Conservation (phyloP, 257 asterid species). For the Scutellaria galericulata region DNA sequence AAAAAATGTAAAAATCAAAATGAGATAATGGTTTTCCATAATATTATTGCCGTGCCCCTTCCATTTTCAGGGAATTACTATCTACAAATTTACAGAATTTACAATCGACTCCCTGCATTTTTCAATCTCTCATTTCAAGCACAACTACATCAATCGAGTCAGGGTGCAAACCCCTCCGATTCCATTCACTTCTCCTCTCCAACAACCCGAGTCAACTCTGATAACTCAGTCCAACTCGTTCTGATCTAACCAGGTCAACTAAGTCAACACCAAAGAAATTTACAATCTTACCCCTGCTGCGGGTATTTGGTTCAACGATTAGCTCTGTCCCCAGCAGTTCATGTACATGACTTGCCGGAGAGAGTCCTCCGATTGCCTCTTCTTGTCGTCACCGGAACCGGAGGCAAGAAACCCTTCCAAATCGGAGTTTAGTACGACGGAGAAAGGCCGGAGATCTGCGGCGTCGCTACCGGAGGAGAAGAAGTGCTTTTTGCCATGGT, state of each 20-base stretch:
- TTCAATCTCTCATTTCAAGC: constrained; percentile 26
- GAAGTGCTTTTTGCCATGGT: constrained; percentile 54
- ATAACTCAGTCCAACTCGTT: constrained; percentile 13
- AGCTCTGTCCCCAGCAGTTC: constrained; percentile 63
- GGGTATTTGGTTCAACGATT: constrained; percentile 10
- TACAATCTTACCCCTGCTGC: constrained; percentile 24
- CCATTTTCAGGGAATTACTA: constrained; percentile 18
- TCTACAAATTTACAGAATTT: constrained; percentile 36
- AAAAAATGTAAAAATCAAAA: neutral
- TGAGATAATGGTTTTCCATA: neutral
- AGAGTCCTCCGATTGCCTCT: constrained; percentile 66
- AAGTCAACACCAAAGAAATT: constrained; percentile 6
- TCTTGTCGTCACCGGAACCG: constrained; percentile 41
- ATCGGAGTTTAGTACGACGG: constrained; percentile 52
- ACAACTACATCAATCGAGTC: neutral
- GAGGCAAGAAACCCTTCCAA: constrained; percentile 34
- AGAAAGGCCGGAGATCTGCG: constrained; percentile 54
- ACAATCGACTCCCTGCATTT: constrained; percentile 32
- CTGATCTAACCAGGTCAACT: constrained; percentile 26
- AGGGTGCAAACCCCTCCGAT: neutral
- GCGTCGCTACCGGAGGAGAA: constrained; percentile 35
- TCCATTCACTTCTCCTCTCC: neutral
- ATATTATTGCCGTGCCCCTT: constrained; percentile 24
- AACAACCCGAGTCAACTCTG: constrained; percentile 22
- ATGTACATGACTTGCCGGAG: constrained; percentile 84